Evolutionary conservation across 2,329 filamentous ascomycete species (phyloP), one percentile per base, ranked within the genome.

Genomic region (Cephalotrichum gorgonifer): DNA sequence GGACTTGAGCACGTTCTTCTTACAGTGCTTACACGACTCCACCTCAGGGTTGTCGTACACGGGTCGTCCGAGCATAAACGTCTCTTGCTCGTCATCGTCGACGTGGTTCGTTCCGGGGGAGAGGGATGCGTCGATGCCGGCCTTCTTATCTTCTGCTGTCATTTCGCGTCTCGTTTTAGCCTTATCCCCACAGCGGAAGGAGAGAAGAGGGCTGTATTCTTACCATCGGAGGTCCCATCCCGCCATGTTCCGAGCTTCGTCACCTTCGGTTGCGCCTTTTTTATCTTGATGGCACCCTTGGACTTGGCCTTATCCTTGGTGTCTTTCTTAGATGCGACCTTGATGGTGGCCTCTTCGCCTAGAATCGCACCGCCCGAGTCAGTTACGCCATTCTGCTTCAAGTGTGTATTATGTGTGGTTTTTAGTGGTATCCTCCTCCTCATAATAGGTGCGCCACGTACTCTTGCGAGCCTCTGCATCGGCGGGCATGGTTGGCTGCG

Each of bases 21-120:
- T 95, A 70, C 91, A 98, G 63, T 94, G 88, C 63, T 93, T 96
- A 75, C 91, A 98, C 56, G 85, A 76, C 46, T 93, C 82, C 9
- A 88, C 76, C 54, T 95, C 88, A 11, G 86, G 78, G 50, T 74
- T 75, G 60, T 95, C 90, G 57, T 89, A 83, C 56, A 95, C 76
- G 0, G 89, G 88, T 51, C 85, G 81, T 53, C 88, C 88, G 43
- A 84, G 90, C 4, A 81, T 75, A 64, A 96, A 96, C 4, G 86
- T 86, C 52, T 88, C 81, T 56, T 86, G 79, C 14, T 86, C 81
- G 53, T 74, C 79, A 52, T 89, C 83, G 58, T 94, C 87, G 47
- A 95, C 76, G 48, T 80, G 77, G 58, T 82, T 83, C 17, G 82
- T 74, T 2, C 81, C 69, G 1, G 79, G 76, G 3, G 72, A 71